Conservation (phyloP, 2,329 filamentous ascomycete genomes). For the Cytospora schulzeri region DNA sequence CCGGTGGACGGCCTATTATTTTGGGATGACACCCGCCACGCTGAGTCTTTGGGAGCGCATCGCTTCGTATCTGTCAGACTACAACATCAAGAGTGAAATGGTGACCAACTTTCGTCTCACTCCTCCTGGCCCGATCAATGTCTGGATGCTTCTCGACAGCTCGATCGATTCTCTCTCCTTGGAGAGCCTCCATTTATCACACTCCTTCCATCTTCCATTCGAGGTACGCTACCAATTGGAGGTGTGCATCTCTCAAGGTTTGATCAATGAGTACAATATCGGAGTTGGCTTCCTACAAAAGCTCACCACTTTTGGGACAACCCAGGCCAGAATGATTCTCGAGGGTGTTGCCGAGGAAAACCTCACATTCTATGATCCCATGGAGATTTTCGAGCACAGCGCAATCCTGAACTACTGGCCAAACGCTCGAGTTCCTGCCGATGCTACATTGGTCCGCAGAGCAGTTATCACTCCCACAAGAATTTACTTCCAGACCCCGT, state of each 20-base stretch:
- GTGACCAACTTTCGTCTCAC: constrained; percentile 15
- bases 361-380: constrained; percentile 66
- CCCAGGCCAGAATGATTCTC: constrained; percentile 66
- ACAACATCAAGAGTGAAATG: constrained; percentile 60
- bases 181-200: constrained; percentile 38
- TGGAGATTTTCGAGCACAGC: constrained; percentile 66
- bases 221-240: constrained; percentile 87
- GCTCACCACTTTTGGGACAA: constrained; percentile 49
- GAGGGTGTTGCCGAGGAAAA: constrained; percentile 72
- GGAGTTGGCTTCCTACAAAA: constrained; percentile 65
- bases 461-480: constrained; percentile 83
- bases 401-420: constrained; percentile 51
- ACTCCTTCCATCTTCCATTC: constrained; percentile 60
- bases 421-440: constrained; percentile 59
- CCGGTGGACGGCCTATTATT: constrained; percentile 57
- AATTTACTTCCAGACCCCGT: constrained; percentile 75
- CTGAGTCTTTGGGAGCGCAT: constrained; percentile 45
- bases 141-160: constrained; percentile 23
- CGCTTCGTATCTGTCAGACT: constrained; percentile 63
- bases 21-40: constrained; percentile 43
- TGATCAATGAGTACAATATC: constrained; percentile 77
- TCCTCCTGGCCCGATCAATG: constrained; percentile 11
- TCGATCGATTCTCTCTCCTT: constrained; percentile 21
- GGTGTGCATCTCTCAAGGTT: constrained; percentile 81
- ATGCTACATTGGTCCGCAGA: constrained; percentile 76